Percentiles rank a stretch among this genome's conserved stretches.
Evolutionary conservation across 2,329 filamentous ascomycete species (phyloP).

Genomic region (Ceratocystis lukuohia): DNA sequence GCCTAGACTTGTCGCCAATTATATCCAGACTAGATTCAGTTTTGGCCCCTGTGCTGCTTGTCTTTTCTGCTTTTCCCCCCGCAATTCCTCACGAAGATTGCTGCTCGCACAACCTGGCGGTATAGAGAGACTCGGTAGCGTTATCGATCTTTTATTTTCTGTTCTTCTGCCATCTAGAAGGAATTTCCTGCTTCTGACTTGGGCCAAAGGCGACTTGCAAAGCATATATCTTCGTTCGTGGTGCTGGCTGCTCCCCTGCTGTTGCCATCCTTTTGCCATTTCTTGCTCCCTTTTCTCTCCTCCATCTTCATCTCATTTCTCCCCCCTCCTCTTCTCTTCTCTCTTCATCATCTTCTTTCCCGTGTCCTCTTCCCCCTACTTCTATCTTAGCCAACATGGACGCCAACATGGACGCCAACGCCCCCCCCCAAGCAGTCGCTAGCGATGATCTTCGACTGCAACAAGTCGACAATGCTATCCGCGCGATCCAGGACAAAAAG

Average conservation of each 20-base stretch:
- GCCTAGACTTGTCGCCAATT: neutral
- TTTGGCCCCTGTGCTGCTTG: neutral
- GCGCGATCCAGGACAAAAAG: conserved; percentile 88
- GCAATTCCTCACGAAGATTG: neutral
- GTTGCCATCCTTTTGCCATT: no score
- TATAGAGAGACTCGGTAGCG: neutral
- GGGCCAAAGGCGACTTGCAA: no score
- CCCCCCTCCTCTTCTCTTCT: neutral
- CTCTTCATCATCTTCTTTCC: conserved; percentile 2
- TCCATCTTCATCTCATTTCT: conserved; percentile 9
- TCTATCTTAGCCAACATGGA: conserved; percentile 31
- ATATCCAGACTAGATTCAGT: neutral
- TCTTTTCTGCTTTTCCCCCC: neutral
- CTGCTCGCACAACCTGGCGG: no score
- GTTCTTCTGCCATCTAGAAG: no score
- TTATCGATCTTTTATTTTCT: no score
- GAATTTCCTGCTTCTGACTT: no score
- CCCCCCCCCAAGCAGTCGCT: conserved; percentile 25
- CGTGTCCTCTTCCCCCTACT: neutral
- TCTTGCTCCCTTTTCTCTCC: conserved; percentile 1
- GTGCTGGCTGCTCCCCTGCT: no score
- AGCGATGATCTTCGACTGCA: conserved; percentile 37
- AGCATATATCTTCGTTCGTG: no score
- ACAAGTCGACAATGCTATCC: conserved; percentile 78
- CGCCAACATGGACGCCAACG: conserved; percentile 36